phyloP scores from a whole-genome alignment of 2,329 filamentous ascomycete species.

The Onygenales sp. region DNA sequence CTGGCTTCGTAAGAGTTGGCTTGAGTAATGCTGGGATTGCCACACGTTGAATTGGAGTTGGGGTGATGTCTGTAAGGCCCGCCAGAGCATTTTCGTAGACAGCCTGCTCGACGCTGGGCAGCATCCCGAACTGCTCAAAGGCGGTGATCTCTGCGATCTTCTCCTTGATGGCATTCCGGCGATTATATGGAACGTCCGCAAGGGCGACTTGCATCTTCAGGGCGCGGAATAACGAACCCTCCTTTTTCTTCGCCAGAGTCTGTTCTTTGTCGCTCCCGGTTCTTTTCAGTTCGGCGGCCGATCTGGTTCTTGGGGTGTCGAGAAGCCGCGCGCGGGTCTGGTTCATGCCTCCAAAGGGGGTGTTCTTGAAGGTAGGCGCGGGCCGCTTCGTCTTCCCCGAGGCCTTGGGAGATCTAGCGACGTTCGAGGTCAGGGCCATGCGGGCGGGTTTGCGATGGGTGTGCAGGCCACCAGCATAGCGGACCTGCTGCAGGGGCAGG shows the following conservation, averaged over 20 bases:
- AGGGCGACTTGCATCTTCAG: slow-evolving; percentile 88
- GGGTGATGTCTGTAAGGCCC: slow-evolving; percentile 63
- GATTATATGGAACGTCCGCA: slow-evolving; percentile 65
- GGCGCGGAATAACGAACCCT: slow-evolving; percentile 58
- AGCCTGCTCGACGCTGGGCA: slow-evolving; percentile 62
- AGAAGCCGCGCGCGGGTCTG: slow-evolving; percentile 34
- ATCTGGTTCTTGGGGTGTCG: slow-evolving; percentile 23
- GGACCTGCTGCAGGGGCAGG: slow-evolving; percentile 21
- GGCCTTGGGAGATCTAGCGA: slow-evolving; percentile 21
- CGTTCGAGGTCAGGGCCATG: slow-evolving; percentile 30
- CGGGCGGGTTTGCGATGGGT: slow-evolving; percentile 25
- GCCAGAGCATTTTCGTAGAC: slow-evolving; percentile 64
- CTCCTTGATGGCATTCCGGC: slow-evolving; percentile 52
- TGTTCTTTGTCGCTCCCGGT: slow-evolving; percentile 19
- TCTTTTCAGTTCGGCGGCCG: slow-evolving; percentile 35
- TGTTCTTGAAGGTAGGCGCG: slow-evolving; percentile 33
- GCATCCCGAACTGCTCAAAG: slow-evolving; percentile 71
- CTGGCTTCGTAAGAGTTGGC: slow-evolving; percentile 31
- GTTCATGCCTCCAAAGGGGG: slow-evolving; percentile 54
- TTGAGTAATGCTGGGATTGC: slow-evolving; percentile 71
- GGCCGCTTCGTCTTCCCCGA: slow-evolving; percentile 24
- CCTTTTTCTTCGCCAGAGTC: slow-evolving; percentile 33
- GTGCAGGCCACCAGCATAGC: slow-evolving; percentile 22
- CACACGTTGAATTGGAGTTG: slow-evolving; percentile 81
- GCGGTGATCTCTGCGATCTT: slow-evolving; percentile 57